Evolutionary conservation across 169 alveolate species (phyloP), one percentile per base, ranked within the genome.

Genomic region (Eimeria maxima): DNA sequence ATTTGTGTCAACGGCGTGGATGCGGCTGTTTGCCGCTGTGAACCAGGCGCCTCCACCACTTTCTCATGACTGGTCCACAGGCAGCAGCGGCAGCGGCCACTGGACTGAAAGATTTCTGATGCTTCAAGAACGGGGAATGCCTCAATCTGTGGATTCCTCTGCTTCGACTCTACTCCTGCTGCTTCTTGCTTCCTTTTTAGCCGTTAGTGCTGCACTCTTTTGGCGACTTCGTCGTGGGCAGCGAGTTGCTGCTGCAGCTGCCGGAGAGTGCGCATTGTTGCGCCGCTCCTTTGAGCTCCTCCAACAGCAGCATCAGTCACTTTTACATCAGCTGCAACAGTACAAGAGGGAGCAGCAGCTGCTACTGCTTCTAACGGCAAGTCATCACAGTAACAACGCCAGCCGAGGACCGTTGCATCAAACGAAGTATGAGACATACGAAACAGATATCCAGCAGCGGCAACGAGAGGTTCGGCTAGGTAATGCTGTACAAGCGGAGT

Each of bases 211-310:
- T 18, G 93, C 81, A 22, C 13, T 60, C 81, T 87, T 87, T 42
- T 87, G 93, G 93, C 78, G 93, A 22, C 47, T 87, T 20, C 81
- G 81, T 20, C 93, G 73, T 10, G 81, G 93, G 22, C 93, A 87
- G 29, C 42, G 93, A 55, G 83, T 63, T 87, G 93, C 93, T 87
- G 93, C 93, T 60, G 93, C 93, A 42, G 93, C 93, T 63, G 93
- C 93, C 20, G 93, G 93, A 3, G 81, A 87, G 71, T 87, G 93
- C 81, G 93, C 93, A 33, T 27, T 87, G 93, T 22, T 87, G 60
- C 78, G 81, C 33, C 81, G 81, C 53, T 57, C 93, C 78, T 87
- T 87, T n/a, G 93, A 63, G 83, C 27, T 63, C 44, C 44, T 87
- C 65, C 93, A 87, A 16, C 93, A 63, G 63, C 93, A 87, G 83